These are phyloP conservation scores for Rhododendron griersonianum DNA, from an alignment of 148 eudicot species.

Conservation along the genomic window DNA sequence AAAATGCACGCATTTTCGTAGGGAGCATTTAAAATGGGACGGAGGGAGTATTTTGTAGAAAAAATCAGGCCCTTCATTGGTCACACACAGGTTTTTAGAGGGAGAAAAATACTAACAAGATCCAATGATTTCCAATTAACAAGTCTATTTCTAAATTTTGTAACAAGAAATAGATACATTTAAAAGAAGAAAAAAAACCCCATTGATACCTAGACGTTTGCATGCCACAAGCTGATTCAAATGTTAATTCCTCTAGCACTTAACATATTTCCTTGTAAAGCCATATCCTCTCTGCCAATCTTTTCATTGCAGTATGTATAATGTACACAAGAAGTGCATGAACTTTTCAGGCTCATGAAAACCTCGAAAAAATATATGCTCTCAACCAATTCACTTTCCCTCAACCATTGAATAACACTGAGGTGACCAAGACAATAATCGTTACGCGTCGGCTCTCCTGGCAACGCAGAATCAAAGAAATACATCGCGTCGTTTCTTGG, in stretches of 20 bases:
- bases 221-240: background rate
- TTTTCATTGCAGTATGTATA: background rate
- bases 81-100: background rate
- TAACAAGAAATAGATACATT: background rate
- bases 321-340: background rate
- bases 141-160: background rate
- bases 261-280: background rate
- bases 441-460: background rate
- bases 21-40: too few relatives aligned
- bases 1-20: too few relatives aligned
- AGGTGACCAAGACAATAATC: background rate
- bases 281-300: background rate
- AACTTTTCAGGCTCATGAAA: background rate
- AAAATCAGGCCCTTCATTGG: background rate
- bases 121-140: background rate
- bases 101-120: background rate
- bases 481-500: conserved; percentile 27
- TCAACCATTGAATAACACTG: background rate
- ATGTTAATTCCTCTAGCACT: background rate
- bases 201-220: conserved; percentile 5
- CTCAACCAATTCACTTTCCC: background rate
- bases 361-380: background rate
- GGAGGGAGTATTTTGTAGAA: background rate
- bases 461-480: conserved; percentile 6
- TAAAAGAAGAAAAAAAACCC: background rate